These are phyloP conservation scores for Cutaneotrichosporon sp. DNA, from an alignment of 1,284 basidiomycete genomes.

Conservation along the genomic window DNA sequence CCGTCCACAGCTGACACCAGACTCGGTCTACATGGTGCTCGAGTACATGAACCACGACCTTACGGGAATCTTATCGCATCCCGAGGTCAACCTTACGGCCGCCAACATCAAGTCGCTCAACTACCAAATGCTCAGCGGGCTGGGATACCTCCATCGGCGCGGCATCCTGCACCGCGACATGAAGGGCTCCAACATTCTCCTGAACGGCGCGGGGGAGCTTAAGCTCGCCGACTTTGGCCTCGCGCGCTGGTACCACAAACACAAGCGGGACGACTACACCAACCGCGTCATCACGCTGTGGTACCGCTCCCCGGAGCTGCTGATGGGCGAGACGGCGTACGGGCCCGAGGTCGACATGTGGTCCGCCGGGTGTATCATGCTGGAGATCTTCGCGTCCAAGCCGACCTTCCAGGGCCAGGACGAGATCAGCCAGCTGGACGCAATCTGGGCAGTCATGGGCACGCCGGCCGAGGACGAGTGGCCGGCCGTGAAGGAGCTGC, in stretches of 20 bases:
- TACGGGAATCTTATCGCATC: slow-evolving; percentile 89
- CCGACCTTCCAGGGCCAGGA: slow-evolving; percentile 94
- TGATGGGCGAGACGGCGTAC: slow-evolving; percentile 94
- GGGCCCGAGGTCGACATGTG: slow-evolving; percentile 99
- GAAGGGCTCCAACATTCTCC: slow-evolving; percentile 96
- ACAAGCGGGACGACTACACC: slow-evolving; percentile 80
- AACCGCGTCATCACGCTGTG: slow-evolving; percentile 98
- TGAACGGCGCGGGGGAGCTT: slow-evolving; percentile 85
- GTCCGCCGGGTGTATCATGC: slow-evolving; percentile 99
- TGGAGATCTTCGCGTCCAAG: slow-evolving; percentile 91
- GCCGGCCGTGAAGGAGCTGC: slow-evolving; percentile 74
- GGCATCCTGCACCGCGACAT: slow-evolving; percentile 97
- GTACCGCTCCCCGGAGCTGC: slow-evolving; percentile 94
- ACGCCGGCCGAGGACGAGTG: slow-evolving; percentile 79
- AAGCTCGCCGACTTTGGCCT: slow-evolving; percentile 98
- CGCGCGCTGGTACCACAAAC: slow-evolving; percentile 93
- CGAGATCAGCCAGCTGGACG: slow-evolving; percentile 93
- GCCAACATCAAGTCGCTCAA: slow-evolving; percentile 94
- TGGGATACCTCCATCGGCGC: slow-evolving; percentile 90
- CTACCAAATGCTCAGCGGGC: slow-evolving; percentile 85
- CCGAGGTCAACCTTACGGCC: slow-evolving; percentile 71
- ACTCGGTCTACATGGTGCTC: slow-evolving; percentile 97
- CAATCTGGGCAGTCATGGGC: slow-evolving; percentile 84
- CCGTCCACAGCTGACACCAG: slow-evolving; percentile 49
- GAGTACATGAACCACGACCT: slow-evolving; percentile 99